phyloP scores from a whole-genome alignment of 2,329 filamentous ascomycete species.

The Dactylellina leptospora region DNA sequence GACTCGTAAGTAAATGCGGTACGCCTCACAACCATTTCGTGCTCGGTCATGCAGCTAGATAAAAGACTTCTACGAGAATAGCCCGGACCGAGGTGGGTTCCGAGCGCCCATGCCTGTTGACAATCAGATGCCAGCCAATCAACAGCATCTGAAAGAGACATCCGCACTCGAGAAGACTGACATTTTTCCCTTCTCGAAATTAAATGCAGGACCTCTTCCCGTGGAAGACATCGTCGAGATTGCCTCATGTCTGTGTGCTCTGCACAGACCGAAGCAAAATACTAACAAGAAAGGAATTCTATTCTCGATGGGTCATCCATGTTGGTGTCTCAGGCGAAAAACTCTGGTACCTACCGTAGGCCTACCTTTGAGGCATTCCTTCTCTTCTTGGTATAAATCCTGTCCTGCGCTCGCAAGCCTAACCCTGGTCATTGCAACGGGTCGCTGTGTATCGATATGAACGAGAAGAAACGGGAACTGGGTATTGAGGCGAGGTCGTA shows the following conservation, averaged over 20 bases:
- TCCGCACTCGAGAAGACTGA: not conserved
- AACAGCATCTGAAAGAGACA: constrained; percentile 9
- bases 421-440: not conserved
- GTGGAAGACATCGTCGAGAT: not conserved
- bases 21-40: not conserved
- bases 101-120: constrained; percentile 14
- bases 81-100: constrained; percentile 40
- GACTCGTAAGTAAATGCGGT: not conserved
- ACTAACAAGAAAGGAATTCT: not conserved
- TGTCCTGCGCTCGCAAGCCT: not conserved
- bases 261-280: not conserved
- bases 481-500: not conserved
- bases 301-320: constrained; percentile 15
- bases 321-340: constrained; percentile 5
- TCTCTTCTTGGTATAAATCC: not conserved
- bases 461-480: too few species aligned
- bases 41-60: not conserved
- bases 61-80: constrained; percentile 25
- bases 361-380: not conserved
- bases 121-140: constrained; percentile 24
- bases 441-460: not conserved
- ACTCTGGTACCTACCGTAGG: not conserved
- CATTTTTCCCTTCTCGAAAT: not conserved
- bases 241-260: not conserved
- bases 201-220: not conserved